Base-by-base conservation (phyloP, 352 stramenopile species). In the Globisporangium recalcitrans region DNA sequence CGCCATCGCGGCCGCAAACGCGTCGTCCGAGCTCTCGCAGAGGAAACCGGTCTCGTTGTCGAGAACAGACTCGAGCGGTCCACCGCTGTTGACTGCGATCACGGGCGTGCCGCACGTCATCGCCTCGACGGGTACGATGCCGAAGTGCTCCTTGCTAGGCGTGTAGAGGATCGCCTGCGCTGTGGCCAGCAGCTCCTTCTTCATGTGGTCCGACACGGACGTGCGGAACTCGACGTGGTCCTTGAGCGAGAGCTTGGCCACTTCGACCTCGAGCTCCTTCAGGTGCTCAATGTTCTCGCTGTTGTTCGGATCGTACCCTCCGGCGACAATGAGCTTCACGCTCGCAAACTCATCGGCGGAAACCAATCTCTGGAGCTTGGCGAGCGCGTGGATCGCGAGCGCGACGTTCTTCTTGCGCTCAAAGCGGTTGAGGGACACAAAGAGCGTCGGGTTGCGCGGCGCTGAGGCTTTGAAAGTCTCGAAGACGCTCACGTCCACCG, bases 61-160 rank as follows among this genome's bases (percentile, higher is more conserved):
- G 2, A 92, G 61, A 31, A 99, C 86, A 1, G 96, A 98, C 78
- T 99, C 97, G n/a, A 94, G 80, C 0, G 97, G 97, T 4, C 97
- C 97, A n/a, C 97, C 97, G 49, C 75, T 97, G 42, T 88, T 88
- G 24, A 98, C 89, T 4, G 97, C 96, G 26, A 99, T 77, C 13
- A 99, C 95, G 7, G 97, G 96, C 21, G 93, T 92, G 22, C 88
- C 87, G 9, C 90, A 93, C 63, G 93, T 95, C 96, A 99, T 99
- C n/a, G 93, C 95, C 69, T 99, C 97, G 16, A 99, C 78, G 0
- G 97, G 97, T 1, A 99, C 97, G 65, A 99, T 99, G n/a, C 97
- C 97, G 76, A 99, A 99, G 73, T 99, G 97, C 74, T 99, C 97
- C 36, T 93, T 85, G 58, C 95, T 82, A 10, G 97, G 97, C 40